A percentile compares a stretch with the other conserved stretches of the same genome.
phyloP scores from a whole-genome alignment of 768 basidiomycete species.

The Gymnopilus junonius region DNA sequence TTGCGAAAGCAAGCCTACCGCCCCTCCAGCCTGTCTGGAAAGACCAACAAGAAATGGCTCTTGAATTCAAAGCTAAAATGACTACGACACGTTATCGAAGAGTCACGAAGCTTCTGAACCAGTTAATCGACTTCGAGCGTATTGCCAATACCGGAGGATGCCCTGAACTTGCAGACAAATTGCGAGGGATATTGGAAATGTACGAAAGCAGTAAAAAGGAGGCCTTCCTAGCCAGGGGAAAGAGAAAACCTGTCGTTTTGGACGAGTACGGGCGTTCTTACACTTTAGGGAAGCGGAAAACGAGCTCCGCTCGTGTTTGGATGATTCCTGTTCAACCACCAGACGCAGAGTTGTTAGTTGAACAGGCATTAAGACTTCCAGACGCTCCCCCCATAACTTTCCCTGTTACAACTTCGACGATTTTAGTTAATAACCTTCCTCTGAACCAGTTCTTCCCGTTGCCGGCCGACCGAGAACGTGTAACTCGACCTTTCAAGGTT shows the following conservation, averaged over 20 bases:
- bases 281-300: conserved; percentile 86
- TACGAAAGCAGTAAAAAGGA: conserved; percentile 72
- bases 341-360: conserved; percentile 15
- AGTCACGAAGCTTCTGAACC: conserved; percentile 61
- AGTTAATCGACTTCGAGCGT: conserved; percentile 64
- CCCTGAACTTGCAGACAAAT: conserved; percentile 53
- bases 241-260: conserved; percentile 60
- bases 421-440: conserved; percentile 87
- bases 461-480: conserved; percentile 76
- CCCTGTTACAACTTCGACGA: conserved; percentile 56
- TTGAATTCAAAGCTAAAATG: conserved; percentile 61
- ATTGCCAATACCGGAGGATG: conserved; percentile 65
- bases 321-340: conserved; percentile 67
- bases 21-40: conserved; percentile 73
- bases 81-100: conserved; percentile 73
- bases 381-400: conserved; percentile 22
- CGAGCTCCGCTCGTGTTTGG: conserved; percentile 91
- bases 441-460: conserved; percentile 79
- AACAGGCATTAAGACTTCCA: conserved; percentile 33
- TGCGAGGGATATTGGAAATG: conserved; percentile 56
- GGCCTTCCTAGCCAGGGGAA: conserved; percentile 47
- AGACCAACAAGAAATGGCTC: conserved; percentile 58
- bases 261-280: conserved; percentile 87
- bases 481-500: conserved; percentile 84
- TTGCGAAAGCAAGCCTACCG: conserved; percentile 62